phyloP scores from a whole-genome alignment of 495 filamentous ascomycete species.

The Penicillium desertorum region DNA sequence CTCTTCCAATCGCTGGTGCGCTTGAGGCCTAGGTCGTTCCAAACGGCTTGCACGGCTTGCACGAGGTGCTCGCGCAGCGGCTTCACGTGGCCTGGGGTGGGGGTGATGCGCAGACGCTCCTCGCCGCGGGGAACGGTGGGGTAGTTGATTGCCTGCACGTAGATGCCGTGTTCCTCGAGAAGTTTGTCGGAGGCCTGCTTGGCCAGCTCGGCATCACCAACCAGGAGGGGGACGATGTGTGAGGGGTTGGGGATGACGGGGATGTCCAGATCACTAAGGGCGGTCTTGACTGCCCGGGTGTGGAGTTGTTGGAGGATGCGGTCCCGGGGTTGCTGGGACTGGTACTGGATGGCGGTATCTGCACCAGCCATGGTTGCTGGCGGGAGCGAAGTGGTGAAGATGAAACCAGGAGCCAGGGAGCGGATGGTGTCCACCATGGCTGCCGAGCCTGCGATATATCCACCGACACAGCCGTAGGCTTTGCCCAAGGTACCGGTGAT shows the following conservation, averaged over 20 bases:
- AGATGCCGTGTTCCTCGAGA: conserved; percentile 83
- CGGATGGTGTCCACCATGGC: conserved; percentile 93
- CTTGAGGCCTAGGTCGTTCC: conserved; percentile 84
- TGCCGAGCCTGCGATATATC: conserved; percentile 90
- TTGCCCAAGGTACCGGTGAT: conserved; percentile 97
- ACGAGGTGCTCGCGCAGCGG: conserved; percentile 82
- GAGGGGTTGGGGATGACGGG: conserved; percentile 98
- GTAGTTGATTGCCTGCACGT: conserved; percentile 99
- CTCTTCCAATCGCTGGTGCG: conserved; percentile 87
- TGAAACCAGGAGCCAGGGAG: conserved; percentile 94
- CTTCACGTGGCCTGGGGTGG: conserved; percentile 86
- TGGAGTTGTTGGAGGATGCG: conserved; percentile 91
- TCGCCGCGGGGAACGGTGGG: conserved; percentile 95
- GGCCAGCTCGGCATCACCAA: conserved; percentile 92
- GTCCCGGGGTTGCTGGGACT: conserved; percentile 75
- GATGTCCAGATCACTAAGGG: conserved; percentile 73
- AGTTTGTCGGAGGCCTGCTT: conserved; percentile 87
- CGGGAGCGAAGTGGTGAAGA: conserved; percentile 96
- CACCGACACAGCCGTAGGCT: conserved; percentile 95
- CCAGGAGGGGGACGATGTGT: conserved; percentile 92
- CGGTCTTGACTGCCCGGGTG: conserved; percentile 85
- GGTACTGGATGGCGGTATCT: conserved; percentile 87
- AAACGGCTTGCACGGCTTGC: conserved; percentile 81
- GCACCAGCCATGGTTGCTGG: conserved; percentile 97
- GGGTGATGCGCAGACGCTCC: conserved; percentile 92